Evolutionary conservation across 495 filamentous ascomycete species (phyloP), one percentile per base, ranked within the genome.

Genomic region (Friedmanniomyces endolithicus): DNA sequence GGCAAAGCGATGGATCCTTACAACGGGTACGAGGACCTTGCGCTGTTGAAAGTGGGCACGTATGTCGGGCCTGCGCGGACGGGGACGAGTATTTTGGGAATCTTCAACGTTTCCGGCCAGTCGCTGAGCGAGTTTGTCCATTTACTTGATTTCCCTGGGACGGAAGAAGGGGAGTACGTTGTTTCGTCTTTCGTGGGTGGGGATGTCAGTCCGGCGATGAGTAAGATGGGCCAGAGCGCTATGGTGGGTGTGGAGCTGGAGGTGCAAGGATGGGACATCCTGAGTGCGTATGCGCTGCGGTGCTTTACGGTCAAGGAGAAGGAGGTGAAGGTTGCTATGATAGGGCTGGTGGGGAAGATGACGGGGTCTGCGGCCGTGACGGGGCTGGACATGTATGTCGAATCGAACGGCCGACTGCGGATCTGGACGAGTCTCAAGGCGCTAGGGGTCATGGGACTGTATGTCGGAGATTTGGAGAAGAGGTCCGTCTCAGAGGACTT

Each of bases 271-370:
- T 94, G 86, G 75, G 90, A 95, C 46, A 87, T 98, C 52, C 74
- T 95, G 6, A 83, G 81, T 1, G 81, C 86, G 0, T 85, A 83
- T 55, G 85, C 87, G 4, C 63, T 86, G 19, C 67, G 68, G 1
- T 63, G 69, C 0, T 82, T 89, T 59, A 68, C 71, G 1, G 65
- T 78, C 56, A 25, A 48, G 16, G 70, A 72, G 3, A 62, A 61
- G 53, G 12, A 29, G 29, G 29, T 66, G 48, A 47, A 25, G 20
- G 62, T 87, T 12, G 84, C 84, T 0, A 78, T 84, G n/a, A 67
- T 98, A 1, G 92, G 92, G 11, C 70, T 98, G 2, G 58, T 95
- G 22, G 86, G 77, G 16, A 94, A 95, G 66, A 94, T 97, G 83
- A 88, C 88, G 1, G 92, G 88, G 8, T 80, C 82, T 1, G 89